Conservation (phyloP, 768 basidiomycete species). For the Leucocoprinus sp. region DNA sequence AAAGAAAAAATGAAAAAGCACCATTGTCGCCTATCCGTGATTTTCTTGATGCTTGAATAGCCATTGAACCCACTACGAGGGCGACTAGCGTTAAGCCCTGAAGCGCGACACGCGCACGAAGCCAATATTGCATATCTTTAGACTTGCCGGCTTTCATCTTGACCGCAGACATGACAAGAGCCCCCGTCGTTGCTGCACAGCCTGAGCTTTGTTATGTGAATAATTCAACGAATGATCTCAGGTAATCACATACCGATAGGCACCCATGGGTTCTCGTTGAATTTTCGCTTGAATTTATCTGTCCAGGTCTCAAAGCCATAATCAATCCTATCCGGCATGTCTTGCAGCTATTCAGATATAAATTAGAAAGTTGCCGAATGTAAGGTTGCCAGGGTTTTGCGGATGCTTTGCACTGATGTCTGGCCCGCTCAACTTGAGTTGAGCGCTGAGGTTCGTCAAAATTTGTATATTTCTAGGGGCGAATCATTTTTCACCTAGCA, state of each 20-base stretch:
- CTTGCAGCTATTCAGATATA: too few relatives aligned
- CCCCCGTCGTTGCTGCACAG: constrained; percentile 50
- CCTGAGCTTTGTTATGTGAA: constrained; percentile 28
- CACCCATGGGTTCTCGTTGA: constrained; percentile 74
- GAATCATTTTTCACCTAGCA: too few relatives aligned
- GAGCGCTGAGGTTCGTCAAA: too few relatives aligned
- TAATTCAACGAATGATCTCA: not conserved
- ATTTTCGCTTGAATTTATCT: constrained; percentile 52
- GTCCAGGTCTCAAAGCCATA: constrained; percentile 39
- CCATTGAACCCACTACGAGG: constrained; percentile 39
- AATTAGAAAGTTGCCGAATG: too few relatives aligned
- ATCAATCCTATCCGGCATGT: constrained; percentile 3
- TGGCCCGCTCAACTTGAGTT: too few relatives aligned
- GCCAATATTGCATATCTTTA: constrained; percentile 62
- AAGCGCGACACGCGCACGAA: constrained; percentile 66
- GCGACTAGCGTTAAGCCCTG: constrained; percentile 69
- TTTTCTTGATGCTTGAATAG: constrained; percentile 23
- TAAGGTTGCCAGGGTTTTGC: too few relatives aligned
- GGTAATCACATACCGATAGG: constrained; percentile 51
- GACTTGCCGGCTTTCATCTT: constrained; percentile 61
- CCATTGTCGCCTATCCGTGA: constrained; percentile 21
- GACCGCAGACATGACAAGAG: constrained; percentile 57
- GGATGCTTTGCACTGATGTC: too few relatives aligned
- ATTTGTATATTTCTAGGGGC: too few relatives aligned
- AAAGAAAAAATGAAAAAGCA: not conserved